Evolutionary conservation across 768 basidiomycete species (phyloP).

Genomic region (Phaeotremella fagi): DNA sequence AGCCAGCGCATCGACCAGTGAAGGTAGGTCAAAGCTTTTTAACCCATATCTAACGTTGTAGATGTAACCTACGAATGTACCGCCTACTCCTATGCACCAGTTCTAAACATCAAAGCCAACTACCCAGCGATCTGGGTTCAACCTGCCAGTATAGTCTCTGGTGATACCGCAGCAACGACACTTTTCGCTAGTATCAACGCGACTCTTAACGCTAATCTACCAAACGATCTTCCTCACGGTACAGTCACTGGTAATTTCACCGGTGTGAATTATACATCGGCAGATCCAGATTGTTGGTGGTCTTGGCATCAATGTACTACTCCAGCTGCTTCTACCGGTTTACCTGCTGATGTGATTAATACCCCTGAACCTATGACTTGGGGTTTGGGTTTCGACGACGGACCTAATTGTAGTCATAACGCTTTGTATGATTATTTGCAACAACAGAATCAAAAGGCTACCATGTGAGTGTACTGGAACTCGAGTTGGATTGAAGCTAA

Average conservation of each 20-base stretch:
- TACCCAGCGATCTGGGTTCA: constrained; percentile 45
- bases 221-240: constrained; percentile 41
- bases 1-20: constrained; percentile 19
- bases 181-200: constrained; percentile 43
- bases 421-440: constrained; percentile 49
- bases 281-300: constrained; percentile 51
- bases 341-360: constrained; percentile 42
- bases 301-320: constrained; percentile 37
- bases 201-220: constrained; percentile 34
- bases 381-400: constrained; percentile 50
- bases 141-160: constrained; percentile 36
- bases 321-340: constrained; percentile 23
- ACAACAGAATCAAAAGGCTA: constrained; percentile 47
- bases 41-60: too few relatives aligned
- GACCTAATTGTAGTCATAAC: constrained; percentile 50
- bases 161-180: constrained; percentile 39
- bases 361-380: constrained; percentile 47
- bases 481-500: too few relatives aligned
- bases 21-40: constrained; percentile 20
- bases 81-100: constrained; percentile 43
- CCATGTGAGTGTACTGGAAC: constrained; percentile 41
- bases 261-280: constrained; percentile 29
- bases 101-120: constrained; percentile 12
- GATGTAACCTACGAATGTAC: constrained; percentile 42
- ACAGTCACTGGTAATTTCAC: constrained; percentile 43